Base-by-base conservation (phyloP, 306 rosid species). In the Malus fusca region DNA sequence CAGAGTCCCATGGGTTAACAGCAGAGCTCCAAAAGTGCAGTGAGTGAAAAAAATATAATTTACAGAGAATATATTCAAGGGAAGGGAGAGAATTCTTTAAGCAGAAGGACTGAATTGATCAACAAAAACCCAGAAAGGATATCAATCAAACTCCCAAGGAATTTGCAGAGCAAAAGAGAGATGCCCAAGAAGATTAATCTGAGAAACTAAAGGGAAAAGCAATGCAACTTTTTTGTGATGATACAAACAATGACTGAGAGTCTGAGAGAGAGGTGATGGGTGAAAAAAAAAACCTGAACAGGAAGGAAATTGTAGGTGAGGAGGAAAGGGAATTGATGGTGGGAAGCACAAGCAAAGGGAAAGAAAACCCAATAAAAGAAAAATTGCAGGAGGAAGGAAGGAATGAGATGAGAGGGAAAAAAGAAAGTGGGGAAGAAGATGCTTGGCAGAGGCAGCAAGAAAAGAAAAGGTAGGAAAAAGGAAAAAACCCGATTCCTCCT, bases 381-480 rank as follows among this genome's bases (percentile, higher is more conserved):
- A 67, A 65, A 52, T 51, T 62, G 61, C 72, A 77, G 83, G 68
- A 78, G 22, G 59, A 79, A 82, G 76, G 82, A 72, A 70, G 74
- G 82, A 79, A 83, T 69, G 69, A 83, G 74, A 87, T 82, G 90
- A 70, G 79, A 84, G 72, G 83, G 75, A 77, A 75, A 72, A 77
- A 78, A 66, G 81, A 85, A 87, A 87, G 93, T 68, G 82, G 85
- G 78, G 83, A 19, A 48, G 82, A 93, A 89, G 97, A 91, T 89
- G 90, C 97, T 89, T 89, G 70, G 91, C 91, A 87, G 94, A 66
- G 86, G 73, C 78, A 76, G 81, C 89, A 93, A 89, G 93, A 80
- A 88, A 90, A 79, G 85, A 81, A 79, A 81, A 87, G 82, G 46
- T 66, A 40, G 66, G 69, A 23, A 17, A 31, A 30, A 30, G 68